phyloP scores from a whole-genome alignment of 1,284 basidiomycete species.

The Ganoderma meredithae region DNA sequence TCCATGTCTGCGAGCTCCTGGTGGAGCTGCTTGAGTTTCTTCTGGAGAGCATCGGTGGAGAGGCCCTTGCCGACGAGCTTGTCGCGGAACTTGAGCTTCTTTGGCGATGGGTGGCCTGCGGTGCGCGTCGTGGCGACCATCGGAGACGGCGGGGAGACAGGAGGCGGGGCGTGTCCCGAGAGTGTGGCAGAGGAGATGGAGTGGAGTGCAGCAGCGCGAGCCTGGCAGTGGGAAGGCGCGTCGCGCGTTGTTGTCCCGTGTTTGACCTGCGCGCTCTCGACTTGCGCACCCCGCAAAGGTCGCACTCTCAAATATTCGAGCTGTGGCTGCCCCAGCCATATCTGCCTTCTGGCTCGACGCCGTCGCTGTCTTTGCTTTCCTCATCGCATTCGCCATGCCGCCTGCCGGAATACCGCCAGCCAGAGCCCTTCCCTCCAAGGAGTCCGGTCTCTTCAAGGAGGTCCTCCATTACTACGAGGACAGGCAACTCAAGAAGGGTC shows the following conservation, averaged over 20 bases:
- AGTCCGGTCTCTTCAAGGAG: conserved; percentile 88
- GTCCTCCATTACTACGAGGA: conserved; percentile 92
- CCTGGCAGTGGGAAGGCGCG: conserved; percentile 27
- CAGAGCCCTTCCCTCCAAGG: conserved; percentile 79
- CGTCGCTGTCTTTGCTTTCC: conserved; percentile 19
- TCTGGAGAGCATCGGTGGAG: conserved; percentile 80
- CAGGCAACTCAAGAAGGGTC: conserved; percentile 88
- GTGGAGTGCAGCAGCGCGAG: conserved; percentile 8
- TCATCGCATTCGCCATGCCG: conserved; percentile 37
- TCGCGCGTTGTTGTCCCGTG: conserved; percentile 38
- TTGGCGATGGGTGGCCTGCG: conserved; percentile 54
- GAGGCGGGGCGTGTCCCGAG: conserved; percentile 1
- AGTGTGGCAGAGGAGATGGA: conserved; percentile 4
- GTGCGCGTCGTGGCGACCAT: conserved; percentile 81
- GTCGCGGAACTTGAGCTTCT: conserved; percentile 79
- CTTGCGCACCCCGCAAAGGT: not conserved
- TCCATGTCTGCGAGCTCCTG: conserved; percentile 85
- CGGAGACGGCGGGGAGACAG: conserved; percentile 25
- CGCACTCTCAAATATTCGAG: not conserved
- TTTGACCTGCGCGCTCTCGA: conserved; percentile 27
- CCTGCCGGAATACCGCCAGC: conserved; percentile 47
- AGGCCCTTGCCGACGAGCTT: conserved; percentile 77
- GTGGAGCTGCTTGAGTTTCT: conserved; percentile 86
- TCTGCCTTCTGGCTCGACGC: conserved; percentile 15
- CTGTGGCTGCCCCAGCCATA: conserved; percentile 20